Base-by-base conservation (phyloP, 106 monocot genomes). In the Posidonia australis region DNA sequence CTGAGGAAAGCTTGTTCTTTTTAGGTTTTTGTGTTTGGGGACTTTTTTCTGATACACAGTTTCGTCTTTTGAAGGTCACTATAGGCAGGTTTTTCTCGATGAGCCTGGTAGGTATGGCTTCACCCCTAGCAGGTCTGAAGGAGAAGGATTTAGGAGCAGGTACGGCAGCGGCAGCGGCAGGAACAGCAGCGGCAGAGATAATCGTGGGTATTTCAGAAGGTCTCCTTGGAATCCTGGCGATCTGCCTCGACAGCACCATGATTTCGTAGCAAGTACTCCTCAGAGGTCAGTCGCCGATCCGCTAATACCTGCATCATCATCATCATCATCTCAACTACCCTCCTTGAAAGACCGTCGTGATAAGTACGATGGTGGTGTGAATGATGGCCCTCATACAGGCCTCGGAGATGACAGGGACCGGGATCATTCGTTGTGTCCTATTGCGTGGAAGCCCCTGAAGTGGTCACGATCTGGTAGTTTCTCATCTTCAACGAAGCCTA, bases 231-330 rank as follows among this genome's bases (percentile, higher is more conserved):
- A 82, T 54, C 70, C 77, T 0, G 46, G 48, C 32, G 77, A 75
- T 62, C 17, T 30, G 16, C 54, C 71, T 22, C 70, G 60, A 32
- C 77, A 65, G 67, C 66, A 62, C 25, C 74, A 60, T 42, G 54
- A 73, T 5, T 61, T 28, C 21, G 12, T 28, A 31, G 49, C 64
- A 58, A 5, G 66, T 53, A 56, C 63, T 20, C 67, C 68, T 18
- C 82, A 67, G 80, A 83, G 86, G 81, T 86, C 93, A 62, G 77
- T 83, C 16, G 81, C 77, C 17, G 80, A 78, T 44, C 70, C 81
- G 27, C 66, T 78, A 31, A 49, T 60, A 31, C 65, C 64, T 44
- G 57, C 66, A 17, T 44, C 84, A 13, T 16, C 56, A 32, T 51
- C 67, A 32, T 14, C 52, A 23, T 51, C 51, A 53, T 22, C 67